Evolutionary conservation across 2,329 filamentous ascomycete genomes (phyloP).

Genomic region (Domatiomyces globalis): DNA sequence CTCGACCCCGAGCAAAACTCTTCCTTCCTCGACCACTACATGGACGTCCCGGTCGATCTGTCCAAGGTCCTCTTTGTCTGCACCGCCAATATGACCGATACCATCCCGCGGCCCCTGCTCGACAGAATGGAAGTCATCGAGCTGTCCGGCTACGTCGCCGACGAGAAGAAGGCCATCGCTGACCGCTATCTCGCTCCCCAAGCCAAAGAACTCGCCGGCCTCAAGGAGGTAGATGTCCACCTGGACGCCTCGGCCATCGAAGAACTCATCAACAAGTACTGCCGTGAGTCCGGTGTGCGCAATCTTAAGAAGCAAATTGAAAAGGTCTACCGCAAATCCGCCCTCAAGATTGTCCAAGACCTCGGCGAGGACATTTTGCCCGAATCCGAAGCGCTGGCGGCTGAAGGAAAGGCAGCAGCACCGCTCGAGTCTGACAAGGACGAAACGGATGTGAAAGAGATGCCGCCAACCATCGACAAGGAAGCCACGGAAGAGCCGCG

Average conservation of each 20-base stretch:
- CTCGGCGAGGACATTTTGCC: constrained; percentile 71
- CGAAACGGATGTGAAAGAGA: constrained; percentile 45
- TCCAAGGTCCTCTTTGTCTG: constrained; percentile 98
- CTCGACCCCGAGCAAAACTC: constrained; percentile 95
- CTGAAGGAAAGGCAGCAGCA: constrained; percentile 63
- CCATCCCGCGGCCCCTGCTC: constrained; percentile 80
- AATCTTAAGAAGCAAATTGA: constrained; percentile 99
- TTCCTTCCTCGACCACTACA: constrained; percentile 95
- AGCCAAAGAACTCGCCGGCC: constrained; percentile 82
- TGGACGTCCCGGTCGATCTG: constrained; percentile 93
- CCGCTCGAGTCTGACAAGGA: constrained; percentile 46
- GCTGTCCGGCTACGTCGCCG: constrained; percentile 87
- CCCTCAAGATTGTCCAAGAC: constrained; percentile 91
- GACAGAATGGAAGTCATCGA: constrained; percentile 98
- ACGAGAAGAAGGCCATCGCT: constrained; percentile 98
- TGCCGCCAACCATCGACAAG: constrained; percentile 41
- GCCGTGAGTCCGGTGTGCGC: constrained; percentile 87
- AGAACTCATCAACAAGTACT: constrained; percentile 97
- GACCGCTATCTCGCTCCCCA: constrained; percentile 82
- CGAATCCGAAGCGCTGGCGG: constrained; percentile 64
- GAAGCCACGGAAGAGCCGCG: constrained; percentile 54
- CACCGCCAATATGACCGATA: constrained; percentile 98
- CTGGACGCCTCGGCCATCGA: constrained; percentile 77
- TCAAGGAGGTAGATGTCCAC: constrained; percentile 83
- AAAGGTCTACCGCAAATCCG: constrained; percentile 95